Evolutionary conservation across 2,329 filamentous ascomycete species (phyloP).

Genomic region (Fulvia fulva): DNA sequence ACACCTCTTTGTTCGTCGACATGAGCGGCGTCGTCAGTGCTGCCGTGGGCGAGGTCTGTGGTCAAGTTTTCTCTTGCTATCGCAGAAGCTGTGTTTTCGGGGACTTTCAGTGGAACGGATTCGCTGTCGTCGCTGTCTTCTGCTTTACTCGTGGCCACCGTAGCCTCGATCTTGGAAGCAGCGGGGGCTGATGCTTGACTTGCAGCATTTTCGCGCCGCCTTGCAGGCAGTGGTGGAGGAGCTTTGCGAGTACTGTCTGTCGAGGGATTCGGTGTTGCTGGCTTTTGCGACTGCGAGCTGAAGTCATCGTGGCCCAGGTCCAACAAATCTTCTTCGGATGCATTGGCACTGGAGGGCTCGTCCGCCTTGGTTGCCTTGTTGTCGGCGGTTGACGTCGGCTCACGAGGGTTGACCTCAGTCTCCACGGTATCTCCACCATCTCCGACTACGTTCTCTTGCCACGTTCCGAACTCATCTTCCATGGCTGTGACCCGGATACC

Average conservation of each 20-base stretch:
- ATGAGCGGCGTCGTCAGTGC: conserved; percentile 1
- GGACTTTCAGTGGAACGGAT: conserved; percentile 5
- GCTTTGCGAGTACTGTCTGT: neutral
- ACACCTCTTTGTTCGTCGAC: conserved; percentile 4
- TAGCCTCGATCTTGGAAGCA: neutral
- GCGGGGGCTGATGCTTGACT: neutral
- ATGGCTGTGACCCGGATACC: neutral
- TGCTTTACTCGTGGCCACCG: neutral
- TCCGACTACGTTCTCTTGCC: conserved; percentile 15
- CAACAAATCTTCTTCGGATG: conserved; percentile 1
- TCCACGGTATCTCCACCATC: neutral
- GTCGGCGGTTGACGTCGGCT: neutral
- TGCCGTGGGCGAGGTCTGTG: conserved; percentile 9
- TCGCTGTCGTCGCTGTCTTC: neutral
- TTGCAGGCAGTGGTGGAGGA: conserved; percentile 13
- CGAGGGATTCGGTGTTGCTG: neutral
- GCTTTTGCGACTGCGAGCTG: neutral
- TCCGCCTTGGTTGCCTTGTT: neutral
- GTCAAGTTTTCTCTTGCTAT: conserved; percentile 16
- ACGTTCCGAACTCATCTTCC: conserved; percentile 20
- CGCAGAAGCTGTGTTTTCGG: conserved; percentile 10
- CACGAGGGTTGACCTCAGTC: too few species aligned
- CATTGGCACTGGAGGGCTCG: neutral
- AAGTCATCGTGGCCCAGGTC: neutral
- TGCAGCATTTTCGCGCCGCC: neutral